Evolutionary conservation across 106 monocot genomes (phyloP).

Genomic region (Xerophyta viscosa): DNA sequence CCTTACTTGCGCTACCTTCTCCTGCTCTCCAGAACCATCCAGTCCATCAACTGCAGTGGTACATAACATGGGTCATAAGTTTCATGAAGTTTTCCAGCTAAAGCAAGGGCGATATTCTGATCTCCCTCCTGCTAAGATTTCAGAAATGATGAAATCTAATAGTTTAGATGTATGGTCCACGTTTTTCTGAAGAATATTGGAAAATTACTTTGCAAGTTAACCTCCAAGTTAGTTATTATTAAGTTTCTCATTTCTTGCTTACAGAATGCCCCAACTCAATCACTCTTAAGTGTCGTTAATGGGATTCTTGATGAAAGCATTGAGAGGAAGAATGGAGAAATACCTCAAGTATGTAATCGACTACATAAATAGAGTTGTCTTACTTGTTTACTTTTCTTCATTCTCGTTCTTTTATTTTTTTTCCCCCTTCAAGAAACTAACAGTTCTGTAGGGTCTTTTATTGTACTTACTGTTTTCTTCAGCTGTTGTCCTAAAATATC

Average conservation of each 20-base stretch:
- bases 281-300: slow-evolving; percentile 65
- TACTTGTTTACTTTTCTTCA: no score
- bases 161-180: slow-evolving; percentile 68
- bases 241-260: slow-evolving; percentile 4
- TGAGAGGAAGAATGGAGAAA: slow-evolving; percentile 86
- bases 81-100: slow-evolving; percentile 68
- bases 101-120: slow-evolving; percentile 66
- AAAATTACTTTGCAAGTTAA: no score
- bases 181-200: not conserved
- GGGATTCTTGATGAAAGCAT: slow-evolving; percentile 82
- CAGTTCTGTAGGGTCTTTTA: no score
- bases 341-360: slow-evolving; percentile 90
- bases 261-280: slow-evolving; percentile 85
- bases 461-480: not conserved
- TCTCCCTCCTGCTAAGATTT: slow-evolving; percentile 63
- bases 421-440: no score
- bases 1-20: not conserved
- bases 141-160: slow-evolving; percentile 79
- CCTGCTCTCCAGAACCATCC: slow-evolving; percentile 24
- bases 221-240: not conserved
- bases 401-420: no score
- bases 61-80: slow-evolving; percentile 48
- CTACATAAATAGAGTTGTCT: no score
- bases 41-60: slow-evolving; percentile 20
- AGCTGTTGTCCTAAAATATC: no score